Evolutionary conservation across 345 rosid species (phyloP), one percentile per base, ranked within the genome.

Genomic region (Pelargonium nanum): DNA sequence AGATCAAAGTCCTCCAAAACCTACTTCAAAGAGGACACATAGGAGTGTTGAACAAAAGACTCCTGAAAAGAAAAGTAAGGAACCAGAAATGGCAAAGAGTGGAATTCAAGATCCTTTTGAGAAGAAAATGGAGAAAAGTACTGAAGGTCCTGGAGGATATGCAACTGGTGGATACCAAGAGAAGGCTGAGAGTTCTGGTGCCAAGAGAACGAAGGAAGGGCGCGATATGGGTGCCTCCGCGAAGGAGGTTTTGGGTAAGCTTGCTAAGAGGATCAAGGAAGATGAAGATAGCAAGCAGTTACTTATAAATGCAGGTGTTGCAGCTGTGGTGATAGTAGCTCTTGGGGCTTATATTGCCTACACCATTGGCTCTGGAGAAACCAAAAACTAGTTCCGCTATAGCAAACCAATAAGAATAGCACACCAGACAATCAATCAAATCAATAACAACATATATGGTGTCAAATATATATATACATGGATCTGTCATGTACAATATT

Each of bases 281-380:
- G 67, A 64, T 16, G 48, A 40, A 40, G 15, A 40, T 2, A 40
- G 48, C 16, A 55, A 40, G 67, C 26, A 32, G 53, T 15, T 54
- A 28, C 7, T 55, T 6, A 13, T 24, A 51, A 64, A 64, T 23
- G 53, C 2, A 24, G 44, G 53, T 20, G 52, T 55, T 21, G 60
- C 60, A 10, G 53, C 67, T 4, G 21, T 64, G 7, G 24, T 44
- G 53, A 22, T 64, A 5, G 53, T 64, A 24, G 60, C 60, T 9
- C 0, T 64, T 54, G 67, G 59, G 25, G 20, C 60, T 56, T 64
- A 55, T 40, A 56, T 64, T 9, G 48, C 50, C n/a, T 55, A 55
- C 56, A 55, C 23, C 2, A 32, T 56, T 54, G 57, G 26, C 48
- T 40, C 48, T 12, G 15, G 48, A 40, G 17, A 40, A 40, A 9